Percentiles rank a stretch among this genome's conserved stretches.
Conservation (phyloP, 108 stramenopile species). For the Nitzschia inconspicua region DNA sequence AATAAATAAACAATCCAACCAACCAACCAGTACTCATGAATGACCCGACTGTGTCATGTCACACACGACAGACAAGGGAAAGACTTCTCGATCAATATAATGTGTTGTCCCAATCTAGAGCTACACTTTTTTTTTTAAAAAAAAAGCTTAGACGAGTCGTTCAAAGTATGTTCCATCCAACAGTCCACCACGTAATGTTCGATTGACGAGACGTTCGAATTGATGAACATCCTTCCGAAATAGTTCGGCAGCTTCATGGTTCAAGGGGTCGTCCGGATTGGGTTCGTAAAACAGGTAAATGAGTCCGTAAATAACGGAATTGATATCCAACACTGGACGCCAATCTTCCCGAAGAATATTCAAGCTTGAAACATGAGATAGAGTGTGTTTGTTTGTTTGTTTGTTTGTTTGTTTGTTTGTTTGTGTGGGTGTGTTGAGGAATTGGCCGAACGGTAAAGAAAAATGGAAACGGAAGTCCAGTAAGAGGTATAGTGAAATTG, state of each 20-base stretch:
- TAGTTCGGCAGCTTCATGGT: constrained; percentile 97
- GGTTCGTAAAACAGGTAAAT: constrained; percentile 99
- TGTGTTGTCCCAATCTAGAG: too few relatives aligned
- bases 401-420: too few relatives aligned
- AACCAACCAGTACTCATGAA: too few relatives aligned
- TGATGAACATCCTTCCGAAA: constrained; percentile 89
- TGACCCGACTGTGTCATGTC: too few relatives aligned
- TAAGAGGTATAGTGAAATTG: not conserved
- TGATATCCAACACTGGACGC: constrained; percentile 99
- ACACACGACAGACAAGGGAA: too few relatives aligned
- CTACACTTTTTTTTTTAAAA: too few relatives aligned
- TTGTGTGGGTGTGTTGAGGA: too few relatives aligned
- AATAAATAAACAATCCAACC: too few relatives aligned
- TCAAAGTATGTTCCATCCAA: constrained; percentile 88
- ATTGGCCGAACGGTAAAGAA: too few relatives aligned
- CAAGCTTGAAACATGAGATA: too few relatives aligned
- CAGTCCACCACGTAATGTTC: constrained; percentile 80
- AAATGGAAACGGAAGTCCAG: not conserved
- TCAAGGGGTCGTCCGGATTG: constrained; percentile 98
- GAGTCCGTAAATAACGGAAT: constrained; percentile 98
- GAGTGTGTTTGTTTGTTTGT: too few relatives aligned
- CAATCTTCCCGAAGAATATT: constrained; percentile 99
- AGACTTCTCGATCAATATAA: too few relatives aligned
- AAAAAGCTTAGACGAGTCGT: constrained; percentile 63
- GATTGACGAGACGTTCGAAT: constrained; percentile 84